phyloP scores from a whole-genome alignment of 2,329 filamentous ascomycete species.

The Nemania sp. region DNA sequence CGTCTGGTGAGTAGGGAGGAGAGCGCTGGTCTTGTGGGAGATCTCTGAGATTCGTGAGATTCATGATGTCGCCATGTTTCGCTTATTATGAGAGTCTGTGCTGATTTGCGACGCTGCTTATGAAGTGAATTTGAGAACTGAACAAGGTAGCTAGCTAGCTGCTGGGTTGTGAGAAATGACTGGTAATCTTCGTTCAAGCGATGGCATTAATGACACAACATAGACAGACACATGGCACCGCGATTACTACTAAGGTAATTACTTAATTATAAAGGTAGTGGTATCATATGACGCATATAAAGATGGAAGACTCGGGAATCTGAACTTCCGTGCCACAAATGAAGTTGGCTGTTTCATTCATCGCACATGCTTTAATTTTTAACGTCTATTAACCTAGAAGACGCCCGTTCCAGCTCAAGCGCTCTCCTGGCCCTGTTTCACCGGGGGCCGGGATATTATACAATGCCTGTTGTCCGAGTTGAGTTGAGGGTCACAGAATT shows the following conservation, averaged over 20 bases:
- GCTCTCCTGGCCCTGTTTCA: constrained; percentile 12
- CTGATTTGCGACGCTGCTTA: not conserved
- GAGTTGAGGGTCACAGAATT: constrained; percentile 2
- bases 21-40: constrained; percentile 70
- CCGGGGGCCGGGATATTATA: constrained; percentile 32
- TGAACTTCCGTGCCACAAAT: not conserved
- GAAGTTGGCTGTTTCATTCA: constrained; percentile 7
- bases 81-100: not conserved
- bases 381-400: constrained; percentile 24
- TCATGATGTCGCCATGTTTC: too few relatives aligned
- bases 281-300: not conserved
- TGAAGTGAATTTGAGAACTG: not conserved
- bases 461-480: constrained; percentile 22
- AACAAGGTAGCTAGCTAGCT: not conserved
- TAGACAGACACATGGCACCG: not conserved
- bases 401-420: constrained; percentile 16
- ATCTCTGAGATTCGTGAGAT: constrained; percentile 39
- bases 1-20: constrained; percentile 64
- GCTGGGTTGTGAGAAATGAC: not conserved
- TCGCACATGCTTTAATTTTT: constrained; percentile 19
- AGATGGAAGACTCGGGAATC: not conserved
- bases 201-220: not conserved
- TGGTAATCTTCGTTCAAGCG: not conserved
- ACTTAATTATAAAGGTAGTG: not conserved
- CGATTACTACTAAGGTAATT: not conserved